Conservation (phyloP, 495 filamentous ascomycete species). For the Podospora appendiculata region DNA sequence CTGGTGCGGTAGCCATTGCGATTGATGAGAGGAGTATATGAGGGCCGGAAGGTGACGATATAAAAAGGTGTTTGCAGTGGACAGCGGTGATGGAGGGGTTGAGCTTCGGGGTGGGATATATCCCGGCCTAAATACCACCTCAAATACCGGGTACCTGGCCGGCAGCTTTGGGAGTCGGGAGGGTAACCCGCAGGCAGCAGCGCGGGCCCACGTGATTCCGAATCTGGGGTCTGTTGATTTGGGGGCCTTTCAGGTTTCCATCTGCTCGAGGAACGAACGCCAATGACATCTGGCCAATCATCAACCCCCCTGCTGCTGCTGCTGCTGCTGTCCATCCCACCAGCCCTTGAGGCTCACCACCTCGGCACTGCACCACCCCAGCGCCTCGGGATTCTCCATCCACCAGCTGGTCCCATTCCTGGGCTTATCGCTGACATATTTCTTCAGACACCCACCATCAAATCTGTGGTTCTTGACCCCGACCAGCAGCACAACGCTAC, state of each 20-base stretch:
- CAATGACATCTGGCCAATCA: background rate
- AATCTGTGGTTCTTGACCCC: constrained; percentile 42
- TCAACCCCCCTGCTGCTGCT: background rate
- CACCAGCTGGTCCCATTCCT: constrained; percentile 31
- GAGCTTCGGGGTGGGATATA: too few relatives aligned
- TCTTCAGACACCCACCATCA: constrained; percentile 40
- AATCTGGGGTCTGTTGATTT: too few relatives aligned
- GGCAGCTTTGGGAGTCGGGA: too few relatives aligned
- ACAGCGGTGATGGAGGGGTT: too few relatives aligned
- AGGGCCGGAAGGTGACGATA: background rate
- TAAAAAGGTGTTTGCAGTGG: too few relatives aligned
- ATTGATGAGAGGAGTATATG: background rate
- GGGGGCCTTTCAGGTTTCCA: background rate
- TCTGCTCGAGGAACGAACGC: background rate
- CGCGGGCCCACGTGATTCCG: too few relatives aligned
- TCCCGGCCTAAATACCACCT: too few relatives aligned
- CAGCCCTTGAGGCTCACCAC: constrained; percentile 28
- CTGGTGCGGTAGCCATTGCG: background rate
- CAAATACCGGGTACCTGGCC: too few relatives aligned
- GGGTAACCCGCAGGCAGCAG: too few relatives aligned
- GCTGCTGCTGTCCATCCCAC: constrained; percentile 22
- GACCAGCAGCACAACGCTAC: constrained; percentile 33
- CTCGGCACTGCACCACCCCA: constrained; percentile 34
- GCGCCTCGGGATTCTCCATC: constrained; percentile 26
- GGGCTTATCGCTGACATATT: constrained; percentile 34